Evolutionary conservation across 1,139 yeast genomes (phyloP).

Genomic region (Nadsonia starkeyi-henricii): DNA sequence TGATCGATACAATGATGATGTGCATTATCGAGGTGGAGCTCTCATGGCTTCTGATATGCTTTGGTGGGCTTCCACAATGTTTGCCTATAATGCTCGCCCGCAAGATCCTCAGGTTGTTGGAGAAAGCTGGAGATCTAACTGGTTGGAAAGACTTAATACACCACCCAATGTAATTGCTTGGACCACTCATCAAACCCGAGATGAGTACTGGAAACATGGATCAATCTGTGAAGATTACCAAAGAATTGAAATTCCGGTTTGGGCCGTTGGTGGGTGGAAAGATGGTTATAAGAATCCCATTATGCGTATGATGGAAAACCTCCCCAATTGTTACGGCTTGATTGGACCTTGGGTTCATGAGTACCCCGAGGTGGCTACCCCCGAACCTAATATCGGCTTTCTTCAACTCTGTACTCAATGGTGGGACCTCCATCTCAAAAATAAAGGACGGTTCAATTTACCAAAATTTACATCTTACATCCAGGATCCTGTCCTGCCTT

Average conservation of each 20-base stretch:
- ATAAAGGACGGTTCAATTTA: conserved; percentile 13
- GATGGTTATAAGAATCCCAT: conserved; percentile 32
- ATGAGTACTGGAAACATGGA: conserved; percentile 23
- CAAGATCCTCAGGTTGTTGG: conserved; percentile 30
- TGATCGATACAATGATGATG: conserved; percentile 32
- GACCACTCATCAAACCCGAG: conserved; percentile 30
- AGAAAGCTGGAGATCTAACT: conserved; percentile 27
- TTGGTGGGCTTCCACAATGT: conserved; percentile 35
- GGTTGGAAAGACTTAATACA: conserved; percentile 25
- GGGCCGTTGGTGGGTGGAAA: conserved; percentile 32
- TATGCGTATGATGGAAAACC: conserved; percentile 27
- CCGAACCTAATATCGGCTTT: conserved; percentile 30
- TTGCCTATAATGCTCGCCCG: conserved; percentile 25
- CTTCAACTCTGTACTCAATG: conserved; percentile 28
- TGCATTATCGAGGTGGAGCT: conserved; percentile 33
- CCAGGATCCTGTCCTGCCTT: conserved; percentile 27
- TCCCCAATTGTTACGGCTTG: conserved; percentile 24
- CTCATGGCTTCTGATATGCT: conserved; percentile 30
- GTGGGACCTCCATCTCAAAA: conserved; percentile 26
- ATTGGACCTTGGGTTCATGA: conserved; percentile 36
- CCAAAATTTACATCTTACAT: conserved; percentile 28
- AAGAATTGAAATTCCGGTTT: conserved; percentile 28
- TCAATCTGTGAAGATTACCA: conserved; percentile 25
- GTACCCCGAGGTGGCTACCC: conserved; percentile 32
- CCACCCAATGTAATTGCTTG: conserved; percentile 28